Conservation (phyloP, 768 basidiomycete genomes). For the Boletus tomentosulus region DNA sequence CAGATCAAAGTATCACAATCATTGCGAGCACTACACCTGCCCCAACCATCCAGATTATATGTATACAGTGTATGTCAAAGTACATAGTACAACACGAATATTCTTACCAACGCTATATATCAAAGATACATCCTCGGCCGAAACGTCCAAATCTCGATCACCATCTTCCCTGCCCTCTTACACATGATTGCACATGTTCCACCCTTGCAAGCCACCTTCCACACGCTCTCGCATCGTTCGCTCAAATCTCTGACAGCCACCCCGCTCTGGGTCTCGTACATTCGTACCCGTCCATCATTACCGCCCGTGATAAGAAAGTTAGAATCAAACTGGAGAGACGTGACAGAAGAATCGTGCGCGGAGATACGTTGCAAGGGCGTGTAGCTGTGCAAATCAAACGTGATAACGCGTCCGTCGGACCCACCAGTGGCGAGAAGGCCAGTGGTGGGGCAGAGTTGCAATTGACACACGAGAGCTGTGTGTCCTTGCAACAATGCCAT, state of each 20-base stretch:
- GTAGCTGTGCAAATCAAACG: conserved; percentile 51
- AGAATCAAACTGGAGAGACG: conserved; percentile 81
- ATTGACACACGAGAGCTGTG: conserved; percentile 86
- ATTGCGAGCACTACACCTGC: too few species aligned
- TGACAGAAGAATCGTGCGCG: conserved; percentile 86
- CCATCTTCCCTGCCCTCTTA: conserved; percentile 74
- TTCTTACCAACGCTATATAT: not conserved
- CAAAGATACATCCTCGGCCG: conserved; percentile 33
- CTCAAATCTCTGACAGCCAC: conserved; percentile 69
- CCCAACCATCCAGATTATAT: too few species aligned
- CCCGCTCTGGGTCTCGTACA: conserved; percentile 68
- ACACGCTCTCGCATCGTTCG: conserved; percentile 75
- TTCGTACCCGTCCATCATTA: conserved; percentile 76
- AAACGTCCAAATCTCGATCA: conserved; percentile 85
- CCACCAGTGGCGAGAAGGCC: conserved; percentile 74
- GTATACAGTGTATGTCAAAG: not conserved
- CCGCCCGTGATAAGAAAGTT: conserved; percentile 81
- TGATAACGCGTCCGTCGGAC: conserved; percentile 83
- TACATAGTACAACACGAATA: conserved; percentile 1
- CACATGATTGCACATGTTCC: conserved; percentile 80
- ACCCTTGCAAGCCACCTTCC: conserved; percentile 76
- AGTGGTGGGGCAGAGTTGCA: conserved; percentile 64
- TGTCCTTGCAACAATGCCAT: conserved; percentile 85
- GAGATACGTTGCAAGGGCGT: conserved; percentile 60
- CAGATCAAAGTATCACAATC: too few species aligned